phyloP scores from a whole-genome alignment of 257 asterid genomes.

The Jacaranda copaia region DNA sequence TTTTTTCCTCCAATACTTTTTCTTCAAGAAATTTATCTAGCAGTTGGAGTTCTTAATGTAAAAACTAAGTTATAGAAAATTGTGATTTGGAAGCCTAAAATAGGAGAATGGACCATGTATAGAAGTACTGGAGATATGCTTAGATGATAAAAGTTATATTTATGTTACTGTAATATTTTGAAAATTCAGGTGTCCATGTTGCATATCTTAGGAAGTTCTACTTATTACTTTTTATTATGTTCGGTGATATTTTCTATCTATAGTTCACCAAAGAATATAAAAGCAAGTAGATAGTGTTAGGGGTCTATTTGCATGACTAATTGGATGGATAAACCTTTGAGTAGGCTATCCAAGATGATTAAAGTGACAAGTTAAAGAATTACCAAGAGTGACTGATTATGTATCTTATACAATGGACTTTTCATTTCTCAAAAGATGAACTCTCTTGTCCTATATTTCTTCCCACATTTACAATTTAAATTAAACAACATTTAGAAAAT shows the following conservation, averaged over 20 bases:
- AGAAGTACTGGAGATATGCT: constrained; percentile 62
- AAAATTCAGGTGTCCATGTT: constrained; percentile 66
- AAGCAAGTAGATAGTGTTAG: not conserved
- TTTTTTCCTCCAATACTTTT: constrained; percentile 77
- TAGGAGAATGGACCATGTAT: constrained; percentile 57
- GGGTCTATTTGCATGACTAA: no score
- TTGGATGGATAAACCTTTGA: no score
- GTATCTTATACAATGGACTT: no score
- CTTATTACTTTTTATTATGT: not conserved
- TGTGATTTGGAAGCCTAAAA: constrained; percentile 51
- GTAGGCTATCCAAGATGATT: no score
- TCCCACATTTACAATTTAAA: no score
- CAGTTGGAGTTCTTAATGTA: constrained; percentile 78
- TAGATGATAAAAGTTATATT: constrained; percentile 71
- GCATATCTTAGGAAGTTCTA: not conserved
- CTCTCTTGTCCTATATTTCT: no score
- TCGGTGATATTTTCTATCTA: no score
- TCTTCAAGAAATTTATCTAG: constrained; percentile 84
- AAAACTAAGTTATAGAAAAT: constrained; percentile 53
- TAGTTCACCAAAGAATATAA: no score
- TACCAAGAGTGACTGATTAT: no score
- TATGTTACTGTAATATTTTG: constrained; percentile 80
- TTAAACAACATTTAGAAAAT: no score
- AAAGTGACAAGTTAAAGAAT: no score
- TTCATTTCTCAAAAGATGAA: no score